Evolutionary conservation across 495 filamentous ascomycete genomes (phyloP), one percentile per base, ranked within the genome.

Genomic region (Neurospora sp.): DNA sequence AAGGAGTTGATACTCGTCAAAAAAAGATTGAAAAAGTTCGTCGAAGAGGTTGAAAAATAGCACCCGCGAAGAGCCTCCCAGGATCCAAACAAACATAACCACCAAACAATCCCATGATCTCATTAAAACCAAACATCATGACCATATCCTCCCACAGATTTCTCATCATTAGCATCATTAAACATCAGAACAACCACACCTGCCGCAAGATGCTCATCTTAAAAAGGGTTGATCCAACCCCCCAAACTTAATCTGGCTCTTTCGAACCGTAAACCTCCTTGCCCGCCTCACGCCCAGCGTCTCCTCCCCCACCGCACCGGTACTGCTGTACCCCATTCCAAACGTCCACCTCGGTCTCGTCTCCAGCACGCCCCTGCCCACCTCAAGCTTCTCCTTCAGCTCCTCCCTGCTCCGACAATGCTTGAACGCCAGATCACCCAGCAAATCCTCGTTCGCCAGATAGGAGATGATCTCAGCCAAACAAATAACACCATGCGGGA

Each of bases 381-480:
- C 72, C 31, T 82, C 83, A 41, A 85, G 74, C 61, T 78, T 77
- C 8, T 71, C 77, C 65, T 77, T 45, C 70, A 84, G 71, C 70
- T 82, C 78, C 4, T 72, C 74, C 16, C 75, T 45, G 9, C 73
- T 77, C 10, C 72, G 44, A 69, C 77, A 74, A 70, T 78, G 71
- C 73, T 74, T 78, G 71, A 96, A 91, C 0, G 90, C 84, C 42
- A 88, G 84, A 72, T 96, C 93, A 4, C 86, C 84, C 1, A 93
- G 79, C 17, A 96, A 81, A 10, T 88, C 88, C 44, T 89, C 91
- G 74, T 87, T 87, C 70, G 91, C 90, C 44, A 95, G 81, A 74
- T 92, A 94, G 76, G 87, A 89, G 73, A 94, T 84, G n/a, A 93
- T 84, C 80, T 95, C 92, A 3, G 90, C 91, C 1, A 96, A 81